Evolutionary conservation across 352 stramenopile species (phyloP).

Genomic region (Thraustochytrium striatum): DNA sequence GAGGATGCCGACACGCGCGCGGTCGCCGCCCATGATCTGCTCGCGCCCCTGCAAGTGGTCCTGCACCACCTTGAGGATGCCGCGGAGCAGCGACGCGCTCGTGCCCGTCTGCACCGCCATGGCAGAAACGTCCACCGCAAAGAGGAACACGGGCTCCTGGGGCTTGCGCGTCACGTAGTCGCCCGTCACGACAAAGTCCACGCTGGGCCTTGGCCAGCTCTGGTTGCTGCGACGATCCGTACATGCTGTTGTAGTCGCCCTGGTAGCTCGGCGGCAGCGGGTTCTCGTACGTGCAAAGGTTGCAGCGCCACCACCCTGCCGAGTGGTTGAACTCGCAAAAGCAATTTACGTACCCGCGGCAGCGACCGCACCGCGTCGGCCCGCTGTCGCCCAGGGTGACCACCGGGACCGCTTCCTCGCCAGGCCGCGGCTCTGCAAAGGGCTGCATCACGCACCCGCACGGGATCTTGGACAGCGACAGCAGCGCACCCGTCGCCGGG

Average conservation of each 20-base stretch:
- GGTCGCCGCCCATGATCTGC: conserved; percentile 66
- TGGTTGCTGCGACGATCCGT: conserved; percentile 69
- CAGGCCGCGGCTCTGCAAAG: conserved; percentile 69
- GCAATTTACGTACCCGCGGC: conserved; percentile 75
- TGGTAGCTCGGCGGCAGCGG: conserved; percentile 76
- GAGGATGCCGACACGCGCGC: conserved; percentile 74
- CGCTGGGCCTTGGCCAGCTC: conserved; percentile 72
- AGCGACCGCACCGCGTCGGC: conserved; percentile 73
- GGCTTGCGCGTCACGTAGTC: conserved; percentile 69
- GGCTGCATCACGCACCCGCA: conserved; percentile 73
- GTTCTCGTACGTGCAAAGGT: conserved; percentile 76
- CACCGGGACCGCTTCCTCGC: conserved; percentile 70
- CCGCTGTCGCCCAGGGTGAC: conserved; percentile 74
- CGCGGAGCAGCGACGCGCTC: conserved; percentile 62
- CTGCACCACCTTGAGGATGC: conserved; percentile 58
- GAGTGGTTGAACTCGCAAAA: conserved; percentile 78
- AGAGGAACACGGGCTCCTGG: conserved; percentile 76
- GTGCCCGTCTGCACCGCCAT: conserved; percentile 72
- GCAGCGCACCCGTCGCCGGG: conserved; percentile 66
- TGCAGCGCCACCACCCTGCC: conserved; percentile 76
- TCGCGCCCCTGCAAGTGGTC: conserved; percentile 63
- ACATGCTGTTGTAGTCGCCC: conserved; percentile 75
- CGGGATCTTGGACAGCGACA: conserved; percentile 69
- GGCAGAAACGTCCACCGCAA: conserved; percentile 75
- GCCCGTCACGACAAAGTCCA: conserved; percentile 73